Evolutionary conservation across 2,329 filamentous ascomycete species (phyloP).

Genomic region (Zymoseptoria crescenta): DNA sequence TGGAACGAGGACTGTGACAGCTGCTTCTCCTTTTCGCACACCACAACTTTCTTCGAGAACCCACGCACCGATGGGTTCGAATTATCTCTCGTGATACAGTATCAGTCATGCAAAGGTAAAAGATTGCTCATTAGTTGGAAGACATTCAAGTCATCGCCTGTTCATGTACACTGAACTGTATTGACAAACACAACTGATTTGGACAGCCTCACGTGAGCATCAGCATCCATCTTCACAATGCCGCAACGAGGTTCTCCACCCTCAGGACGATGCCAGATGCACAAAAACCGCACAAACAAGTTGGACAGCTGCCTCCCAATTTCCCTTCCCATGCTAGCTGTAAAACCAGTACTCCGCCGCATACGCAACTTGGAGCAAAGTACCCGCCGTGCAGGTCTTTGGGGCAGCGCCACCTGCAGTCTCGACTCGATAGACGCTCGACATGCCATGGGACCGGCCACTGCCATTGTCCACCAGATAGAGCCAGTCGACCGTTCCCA

Average conservation of each 20-base stretch:
- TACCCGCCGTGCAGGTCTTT: slow-evolving; percentile 29
- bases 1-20: neutral
- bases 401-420: slow-evolving; percentile 40
- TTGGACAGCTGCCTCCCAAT: neutral
- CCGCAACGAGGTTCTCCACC: neutral
- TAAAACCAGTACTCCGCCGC: slow-evolving; percentile 44
- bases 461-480: slow-evolving; percentile 34
- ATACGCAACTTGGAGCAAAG: slow-evolving; percentile 36
- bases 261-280: neutral
- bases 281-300: neutral
- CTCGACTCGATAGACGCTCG: slow-evolving; percentile 41
- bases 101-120: neutral
- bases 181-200: neutral
- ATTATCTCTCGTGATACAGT: neutral
- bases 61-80: neutral
- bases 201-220: neutral
- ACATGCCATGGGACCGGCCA: slow-evolving; percentile 32
- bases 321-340: slow-evolving; percentile 14
- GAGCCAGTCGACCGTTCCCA: slow-evolving; percentile 41
- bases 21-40: neutral
- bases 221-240: neutral
- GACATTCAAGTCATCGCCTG: neutral
- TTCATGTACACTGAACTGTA: neutral
- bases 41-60: neutral
- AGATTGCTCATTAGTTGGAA: neutral